phyloP scores from a whole-genome alignment of 495 filamentous ascomycete genomes.

The Annulohypoxylon maeteangense region DNA sequence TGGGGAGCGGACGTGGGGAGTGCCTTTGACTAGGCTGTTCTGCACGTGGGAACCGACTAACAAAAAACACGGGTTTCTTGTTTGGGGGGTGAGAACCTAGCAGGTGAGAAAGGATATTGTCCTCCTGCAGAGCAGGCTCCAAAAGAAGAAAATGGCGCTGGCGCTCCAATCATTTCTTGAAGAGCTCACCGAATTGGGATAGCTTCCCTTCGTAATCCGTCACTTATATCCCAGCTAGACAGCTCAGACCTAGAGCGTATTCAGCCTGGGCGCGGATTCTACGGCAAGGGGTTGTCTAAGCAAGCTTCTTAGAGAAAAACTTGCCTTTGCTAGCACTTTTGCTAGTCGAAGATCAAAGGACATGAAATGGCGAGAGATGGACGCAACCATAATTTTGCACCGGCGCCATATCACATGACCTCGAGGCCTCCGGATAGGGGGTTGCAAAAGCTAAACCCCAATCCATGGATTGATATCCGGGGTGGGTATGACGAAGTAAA shows the following conservation, averaged over 20 bases:
- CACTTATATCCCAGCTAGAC: neutral
- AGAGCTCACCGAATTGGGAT: conserved; percentile 11
- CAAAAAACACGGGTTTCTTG: conserved; percentile 8
- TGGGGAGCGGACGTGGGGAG: conserved; percentile 21
- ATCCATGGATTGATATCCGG: conserved; percentile 10
- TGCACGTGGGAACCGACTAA: conserved; percentile 25
- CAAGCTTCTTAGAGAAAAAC: conserved; percentile 18
- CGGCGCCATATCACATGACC: conserved; percentile 6
- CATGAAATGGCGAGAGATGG: neutral
- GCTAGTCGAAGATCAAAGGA: neutral
- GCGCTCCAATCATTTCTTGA: neutral
- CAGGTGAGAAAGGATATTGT: conserved; percentile 28
- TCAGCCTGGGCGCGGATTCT: neutral
- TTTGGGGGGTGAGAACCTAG: conserved; percentile 16
- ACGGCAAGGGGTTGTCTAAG: neutral
- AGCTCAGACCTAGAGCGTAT: neutral
- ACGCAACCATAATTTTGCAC: neutral
- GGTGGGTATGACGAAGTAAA: conserved; percentile 9
- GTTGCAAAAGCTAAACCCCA: conserved; percentile 20
- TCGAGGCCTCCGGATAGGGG: conserved; percentile 10
- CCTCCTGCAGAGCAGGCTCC: neutral
- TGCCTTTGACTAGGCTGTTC: neutral
- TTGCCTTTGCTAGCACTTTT: conserved; percentile 15
- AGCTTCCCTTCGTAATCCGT: conserved; percentile 1
- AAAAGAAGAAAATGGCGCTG: conserved; percentile 14